Percentiles rank a stretch among this genome's conserved stretches.
Conservation (phyloP, 257 asterid genomes). For the Prunella vulgaris region DNA sequence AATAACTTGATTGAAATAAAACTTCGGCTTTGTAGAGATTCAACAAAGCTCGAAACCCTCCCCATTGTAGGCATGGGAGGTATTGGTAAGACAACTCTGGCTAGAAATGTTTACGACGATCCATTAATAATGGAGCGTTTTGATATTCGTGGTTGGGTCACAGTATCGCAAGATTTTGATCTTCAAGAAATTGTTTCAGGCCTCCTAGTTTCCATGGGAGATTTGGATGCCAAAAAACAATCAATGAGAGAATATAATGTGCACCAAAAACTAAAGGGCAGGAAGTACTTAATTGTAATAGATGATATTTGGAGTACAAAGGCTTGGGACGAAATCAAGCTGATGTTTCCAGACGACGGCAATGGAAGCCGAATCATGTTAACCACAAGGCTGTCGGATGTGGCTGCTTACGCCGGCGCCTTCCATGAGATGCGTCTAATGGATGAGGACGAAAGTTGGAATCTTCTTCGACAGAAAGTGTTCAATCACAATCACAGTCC, state of each 20-base stretch:
- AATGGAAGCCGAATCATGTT: no score
- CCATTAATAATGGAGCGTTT: no score
- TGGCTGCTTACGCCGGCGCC: constrained; percentile 1
- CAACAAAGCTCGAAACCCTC: background rate
- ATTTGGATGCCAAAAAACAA: background rate
- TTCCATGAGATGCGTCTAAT: background rate
- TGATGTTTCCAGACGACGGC: background rate
- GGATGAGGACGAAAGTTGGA: no score
- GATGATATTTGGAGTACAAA: background rate
- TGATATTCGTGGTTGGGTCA: constrained; percentile 8
- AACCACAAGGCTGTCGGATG: constrained; percentile 4
- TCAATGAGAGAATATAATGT: background rate
- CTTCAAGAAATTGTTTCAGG: background rate
- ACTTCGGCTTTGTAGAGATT: background rate
- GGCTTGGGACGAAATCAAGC: background rate
- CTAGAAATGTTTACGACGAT: background rate
- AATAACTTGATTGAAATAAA: background rate
- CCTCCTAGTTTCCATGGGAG: constrained; percentile 4
- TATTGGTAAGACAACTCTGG: no score
- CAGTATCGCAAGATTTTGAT: background rate
- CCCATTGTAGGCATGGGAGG: constrained; percentile 9
- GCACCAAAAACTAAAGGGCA: background rate
- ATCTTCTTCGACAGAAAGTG: no score
- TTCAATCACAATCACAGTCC: no score
- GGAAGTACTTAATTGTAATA: constrained; percentile 1